These are phyloP conservation scores for Erucastrum elatum DNA, from an alignment of 345 rosid species.

Conservation along the genomic window DNA sequence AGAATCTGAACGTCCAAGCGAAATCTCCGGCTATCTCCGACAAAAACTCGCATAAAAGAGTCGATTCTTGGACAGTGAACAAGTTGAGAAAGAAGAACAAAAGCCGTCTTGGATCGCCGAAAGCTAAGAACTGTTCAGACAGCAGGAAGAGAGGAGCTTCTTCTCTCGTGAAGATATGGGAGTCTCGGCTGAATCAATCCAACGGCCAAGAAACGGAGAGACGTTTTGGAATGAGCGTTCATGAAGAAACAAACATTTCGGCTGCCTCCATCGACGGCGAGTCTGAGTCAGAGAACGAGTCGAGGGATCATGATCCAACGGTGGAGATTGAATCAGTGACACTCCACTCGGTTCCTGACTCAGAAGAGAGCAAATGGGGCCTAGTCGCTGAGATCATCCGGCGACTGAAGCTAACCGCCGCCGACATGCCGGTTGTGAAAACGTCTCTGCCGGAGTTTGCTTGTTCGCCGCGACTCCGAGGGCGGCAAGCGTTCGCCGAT, in stretches of 20 bases:
- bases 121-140: slow-evolving; percentile 1
- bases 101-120: slow-evolving; percentile 27
- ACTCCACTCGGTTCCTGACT: neutral
- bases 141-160: slow-evolving; percentile 52
- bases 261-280: slow-evolving; percentile 26
- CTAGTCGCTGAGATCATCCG: slow-evolving; percentile 67
- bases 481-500: slow-evolving; percentile 72
- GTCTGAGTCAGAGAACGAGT: slow-evolving; percentile 36
- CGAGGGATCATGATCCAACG: slow-evolving; percentile 6
- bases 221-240: slow-evolving; percentile 2
- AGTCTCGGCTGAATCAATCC: slow-evolving; percentile 59
- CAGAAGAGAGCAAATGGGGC: slow-evolving; percentile 52
- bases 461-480: slow-evolving; percentile 56
- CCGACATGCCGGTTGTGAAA: slow-evolving; percentile 15
- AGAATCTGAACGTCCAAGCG: slow-evolving; percentile 35
- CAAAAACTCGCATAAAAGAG: neutral
- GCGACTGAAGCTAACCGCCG: slow-evolving; percentile 40
- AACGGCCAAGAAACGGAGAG: slow-evolving; percentile 16
- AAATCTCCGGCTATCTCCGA: neutral
- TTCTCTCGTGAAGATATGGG: slow-evolving; percentile 93
- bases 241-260: slow-evolving; percentile 15
- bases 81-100: slow-evolving; percentile 17
- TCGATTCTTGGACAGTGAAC: neutral
- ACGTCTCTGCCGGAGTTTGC: slow-evolving; percentile 20
- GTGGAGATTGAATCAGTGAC: slow-evolving; percentile 30